These are phyloP conservation scores for Boletus semigastroideus DNA, from an alignment of 1,284 basidiomycete species.

Conservation along the genomic window DNA sequence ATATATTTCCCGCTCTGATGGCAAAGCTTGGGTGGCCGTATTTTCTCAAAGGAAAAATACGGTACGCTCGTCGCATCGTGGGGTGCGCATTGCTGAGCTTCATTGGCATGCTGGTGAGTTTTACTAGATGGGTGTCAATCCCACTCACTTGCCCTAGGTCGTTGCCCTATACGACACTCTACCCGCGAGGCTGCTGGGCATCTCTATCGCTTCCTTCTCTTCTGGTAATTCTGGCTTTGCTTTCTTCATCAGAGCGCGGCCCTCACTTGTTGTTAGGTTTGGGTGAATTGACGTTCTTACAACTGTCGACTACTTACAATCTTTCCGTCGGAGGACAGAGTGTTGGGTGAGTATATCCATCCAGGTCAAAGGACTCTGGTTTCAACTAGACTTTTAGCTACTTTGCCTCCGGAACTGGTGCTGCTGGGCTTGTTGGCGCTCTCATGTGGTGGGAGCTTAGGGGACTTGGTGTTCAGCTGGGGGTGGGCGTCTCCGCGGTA, in stretches of 20 bases:
- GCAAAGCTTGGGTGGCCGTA: constrained; percentile 96
- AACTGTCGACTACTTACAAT: constrained; percentile 84
- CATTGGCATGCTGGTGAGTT: constrained; percentile 75
- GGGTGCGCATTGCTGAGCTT: constrained; percentile 77
- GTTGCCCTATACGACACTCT: constrained; percentile 78
- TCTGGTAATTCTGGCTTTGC: constrained; percentile 53
- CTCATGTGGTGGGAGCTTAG: constrained; percentile 94
- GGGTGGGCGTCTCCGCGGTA: constrained; percentile 81
- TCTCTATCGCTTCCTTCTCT: constrained; percentile 87
- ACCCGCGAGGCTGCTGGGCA: constrained; percentile 78
- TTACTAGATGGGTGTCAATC: neutral
- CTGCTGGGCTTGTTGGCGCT: constrained; percentile 90
- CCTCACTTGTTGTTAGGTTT: constrained; percentile 52
- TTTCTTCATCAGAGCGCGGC: neutral
- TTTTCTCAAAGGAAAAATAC: constrained; percentile 77
- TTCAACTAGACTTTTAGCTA: constrained; percentile 48
- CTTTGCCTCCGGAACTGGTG: constrained; percentile 91
- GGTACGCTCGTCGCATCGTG: constrained; percentile 72
- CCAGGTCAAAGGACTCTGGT: neutral
- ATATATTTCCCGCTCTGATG: constrained; percentile 77
- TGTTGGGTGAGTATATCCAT: constrained; percentile 53
- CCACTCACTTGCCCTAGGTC: constrained; percentile 47
- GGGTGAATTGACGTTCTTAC: constrained; percentile 93
- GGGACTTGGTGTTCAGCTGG: constrained; percentile 78
- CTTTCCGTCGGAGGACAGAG: constrained; percentile 69